Percentiles rank a stretch among this genome's conserved stretches.
phyloP scores from a whole-genome alignment of 371 early-diverging fungal genomes.

The Circinella minor region DNA sequence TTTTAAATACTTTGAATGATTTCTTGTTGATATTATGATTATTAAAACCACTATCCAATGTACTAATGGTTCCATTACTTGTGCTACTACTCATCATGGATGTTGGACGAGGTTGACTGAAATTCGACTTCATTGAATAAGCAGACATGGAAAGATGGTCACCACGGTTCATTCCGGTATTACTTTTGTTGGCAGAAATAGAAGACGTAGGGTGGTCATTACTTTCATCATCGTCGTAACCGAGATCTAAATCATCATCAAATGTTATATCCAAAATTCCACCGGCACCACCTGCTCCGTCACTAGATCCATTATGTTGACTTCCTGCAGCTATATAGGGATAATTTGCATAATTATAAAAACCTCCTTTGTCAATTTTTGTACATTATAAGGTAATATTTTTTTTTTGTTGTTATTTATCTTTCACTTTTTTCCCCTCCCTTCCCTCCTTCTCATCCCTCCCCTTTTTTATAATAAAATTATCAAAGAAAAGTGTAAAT shows the following conservation, averaged over 20 bases:
- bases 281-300: background rate
- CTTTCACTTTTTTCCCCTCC: background rate
- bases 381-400: no score
- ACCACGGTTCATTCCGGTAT: background rate
- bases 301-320: background rate
- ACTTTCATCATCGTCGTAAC: conserved; percentile 31
- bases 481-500: no score
- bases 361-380: no score
- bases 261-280: conserved; percentile 19
- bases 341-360: no score
- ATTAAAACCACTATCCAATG: conserved; percentile 13
- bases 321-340: conserved; percentile 13
- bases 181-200: conserved; percentile 8
- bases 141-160: conserved; percentile 21
- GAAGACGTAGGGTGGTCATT: background rate
- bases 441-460: no score
- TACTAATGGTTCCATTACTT: conserved; percentile 27
- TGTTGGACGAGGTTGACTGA: conserved; percentile 27
- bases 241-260: conserved; percentile 48
- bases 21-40: conserved; percentile 49
- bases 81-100: conserved; percentile 42
- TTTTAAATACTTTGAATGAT: conserved; percentile 48
- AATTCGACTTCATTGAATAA: conserved; percentile 24
- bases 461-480: no score
- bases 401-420: no score